These are phyloP conservation scores for Helminthosporium solani DNA, from an alignment of 2,329 filamentous ascomycete species.

Conservation along the genomic window DNA sequence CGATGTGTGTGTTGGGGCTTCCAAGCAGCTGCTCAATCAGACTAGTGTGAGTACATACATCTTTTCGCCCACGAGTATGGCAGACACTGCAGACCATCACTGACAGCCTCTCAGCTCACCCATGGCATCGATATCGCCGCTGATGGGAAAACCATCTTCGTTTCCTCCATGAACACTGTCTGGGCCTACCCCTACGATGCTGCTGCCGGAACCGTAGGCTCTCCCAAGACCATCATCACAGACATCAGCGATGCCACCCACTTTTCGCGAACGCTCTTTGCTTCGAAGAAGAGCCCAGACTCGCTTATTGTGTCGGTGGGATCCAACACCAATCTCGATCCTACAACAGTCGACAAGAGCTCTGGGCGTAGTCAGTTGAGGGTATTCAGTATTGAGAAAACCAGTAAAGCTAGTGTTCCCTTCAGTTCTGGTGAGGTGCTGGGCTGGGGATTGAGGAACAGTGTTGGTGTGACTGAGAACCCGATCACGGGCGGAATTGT, in stretches of 20 bases:
- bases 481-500: slow-evolving; percentile 46
- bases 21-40: slow-evolving; percentile 21
- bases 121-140: slow-evolving; percentile 25
- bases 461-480: slow-evolving; percentile 65
- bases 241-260: slow-evolving; percentile 22
- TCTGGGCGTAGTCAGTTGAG: slow-evolving; percentile 64
- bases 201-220: slow-evolving; percentile 20
- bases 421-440: slow-evolving; percentile 51
- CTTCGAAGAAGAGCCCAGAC: slow-evolving; percentile 31
- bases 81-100: neutral
- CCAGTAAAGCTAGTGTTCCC: slow-evolving; percentile 24
- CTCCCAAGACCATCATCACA: slow-evolving; percentile 22
- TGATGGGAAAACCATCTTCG: slow-evolving; percentile 27
- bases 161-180: slow-evolving; percentile 18
- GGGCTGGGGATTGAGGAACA: slow-evolving; percentile 70
- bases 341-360: slow-evolving; percentile 47
- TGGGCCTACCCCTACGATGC: slow-evolving; percentile 25
- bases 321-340: slow-evolving; percentile 61
- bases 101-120: slow-evolving; percentile 12
- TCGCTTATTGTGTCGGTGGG: slow-evolving; percentile 65
- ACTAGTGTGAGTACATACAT: slow-evolving; percentile 6
- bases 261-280: slow-evolving; percentile 16
- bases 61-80: neutral
- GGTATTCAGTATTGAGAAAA: slow-evolving; percentile 52
- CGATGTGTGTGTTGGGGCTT: slow-evolving; percentile 20